These are phyloP conservation scores for Talaromyces nanjingensis DNA, from an alignment of 495 filamentous ascomycete species.

Conservation along the genomic window DNA sequence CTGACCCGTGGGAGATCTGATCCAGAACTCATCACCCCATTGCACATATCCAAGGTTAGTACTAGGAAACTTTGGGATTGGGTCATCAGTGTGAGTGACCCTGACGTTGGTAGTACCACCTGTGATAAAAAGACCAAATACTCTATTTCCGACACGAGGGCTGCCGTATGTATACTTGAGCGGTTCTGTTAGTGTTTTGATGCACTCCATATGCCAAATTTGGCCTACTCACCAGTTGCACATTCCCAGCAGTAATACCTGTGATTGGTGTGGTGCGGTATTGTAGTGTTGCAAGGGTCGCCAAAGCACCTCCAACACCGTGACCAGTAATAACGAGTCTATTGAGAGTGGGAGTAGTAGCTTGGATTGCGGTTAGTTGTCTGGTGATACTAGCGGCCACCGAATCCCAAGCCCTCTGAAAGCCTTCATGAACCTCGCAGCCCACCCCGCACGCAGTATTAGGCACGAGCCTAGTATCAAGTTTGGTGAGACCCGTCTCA, in stretches of 20 bases:
- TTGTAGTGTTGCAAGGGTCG: conserved; percentile 51
- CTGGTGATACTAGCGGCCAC: conserved; percentile 34
- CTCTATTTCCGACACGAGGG: conserved; percentile 58
- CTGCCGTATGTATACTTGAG: conserved; percentile 58
- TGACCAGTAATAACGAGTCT: conserved; percentile 57
- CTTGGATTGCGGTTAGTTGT: conserved; percentile 17
- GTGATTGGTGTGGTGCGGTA: conserved; percentile 45
- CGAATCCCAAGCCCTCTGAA: conserved; percentile 48
- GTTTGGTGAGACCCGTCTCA: conserved; percentile 61
- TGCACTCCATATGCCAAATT: neutral
- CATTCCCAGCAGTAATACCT: neutral
- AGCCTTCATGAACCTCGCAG: conserved; percentile 50
- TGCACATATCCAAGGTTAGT: conserved; percentile 49
- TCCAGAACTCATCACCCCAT: conserved; percentile 63
- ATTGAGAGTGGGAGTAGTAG: conserved; percentile 36
- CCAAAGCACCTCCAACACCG: conserved; percentile 62
- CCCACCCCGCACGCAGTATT: conserved; percentile 7
- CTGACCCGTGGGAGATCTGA: conserved; percentile 17
- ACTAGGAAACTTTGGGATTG: conserved; percentile 59
- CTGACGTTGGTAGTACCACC: conserved; percentile 45
- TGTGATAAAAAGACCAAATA: conserved; percentile 49
- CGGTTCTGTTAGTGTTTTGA: conserved; percentile 8
- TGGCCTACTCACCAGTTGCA: neutral
- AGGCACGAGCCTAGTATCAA: conserved; percentile 29
- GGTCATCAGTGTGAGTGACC: conserved; percentile 61